A percentile compares a stretch with the other conserved stretches of the same genome.
Conservation (phyloP, 768 basidiomycete species). For the Tubosaeta sp. region DNA sequence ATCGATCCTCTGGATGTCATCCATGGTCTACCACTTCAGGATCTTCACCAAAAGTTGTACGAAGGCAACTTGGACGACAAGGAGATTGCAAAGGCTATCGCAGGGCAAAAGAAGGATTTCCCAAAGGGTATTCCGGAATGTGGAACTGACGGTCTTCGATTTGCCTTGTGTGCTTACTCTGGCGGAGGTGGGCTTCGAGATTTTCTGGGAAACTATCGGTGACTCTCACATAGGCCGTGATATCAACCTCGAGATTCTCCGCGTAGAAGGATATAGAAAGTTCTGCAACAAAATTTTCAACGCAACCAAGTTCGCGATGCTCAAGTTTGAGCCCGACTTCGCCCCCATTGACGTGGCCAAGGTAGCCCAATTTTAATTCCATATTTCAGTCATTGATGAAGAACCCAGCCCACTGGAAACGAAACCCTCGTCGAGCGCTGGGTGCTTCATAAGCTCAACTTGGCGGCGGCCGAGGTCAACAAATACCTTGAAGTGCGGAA, state of each 20-base stretch:
- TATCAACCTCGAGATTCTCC: slow-evolving; percentile 93
- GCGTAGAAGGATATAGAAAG: slow-evolving; percentile 97
- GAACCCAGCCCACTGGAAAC: slow-evolving; percentile 70
- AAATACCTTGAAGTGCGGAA: slow-evolving; percentile 71
- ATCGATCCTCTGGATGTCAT: slow-evolving; percentile 97
- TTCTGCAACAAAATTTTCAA: slow-evolving; percentile 99
- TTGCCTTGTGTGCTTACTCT: slow-evolving; percentile 93
- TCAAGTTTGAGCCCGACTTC: slow-evolving; percentile 85
- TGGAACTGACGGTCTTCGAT: slow-evolving; percentile 93
- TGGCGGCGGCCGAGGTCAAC: slow-evolving; percentile 76
- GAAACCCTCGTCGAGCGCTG: slow-evolving; percentile 93
- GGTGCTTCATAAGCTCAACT: slow-evolving; percentile 92
- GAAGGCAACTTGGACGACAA: slow-evolving; percentile 92
- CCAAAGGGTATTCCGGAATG: slow-evolving; percentile 99
- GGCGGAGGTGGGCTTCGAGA: slow-evolving; percentile 59
- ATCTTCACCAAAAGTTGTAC: slow-evolving; percentile 77
- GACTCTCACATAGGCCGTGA: slow-evolving; percentile 66
- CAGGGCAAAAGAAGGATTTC: slow-evolving; percentile 98
- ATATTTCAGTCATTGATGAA: slow-evolving; percentile 4
- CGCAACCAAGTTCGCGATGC: slow-evolving; percentile 98
- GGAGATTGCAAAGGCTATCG: slow-evolving; percentile 85
- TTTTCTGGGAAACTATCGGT: neutral
- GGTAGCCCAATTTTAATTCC: slow-evolving; percentile 38
- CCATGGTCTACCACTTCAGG: slow-evolving; percentile 73
- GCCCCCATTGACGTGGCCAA: slow-evolving; percentile 66